Base-by-base conservation (phyloP, 1,284 basidiomycete species). In the Malassezia sympodialis region DNA sequence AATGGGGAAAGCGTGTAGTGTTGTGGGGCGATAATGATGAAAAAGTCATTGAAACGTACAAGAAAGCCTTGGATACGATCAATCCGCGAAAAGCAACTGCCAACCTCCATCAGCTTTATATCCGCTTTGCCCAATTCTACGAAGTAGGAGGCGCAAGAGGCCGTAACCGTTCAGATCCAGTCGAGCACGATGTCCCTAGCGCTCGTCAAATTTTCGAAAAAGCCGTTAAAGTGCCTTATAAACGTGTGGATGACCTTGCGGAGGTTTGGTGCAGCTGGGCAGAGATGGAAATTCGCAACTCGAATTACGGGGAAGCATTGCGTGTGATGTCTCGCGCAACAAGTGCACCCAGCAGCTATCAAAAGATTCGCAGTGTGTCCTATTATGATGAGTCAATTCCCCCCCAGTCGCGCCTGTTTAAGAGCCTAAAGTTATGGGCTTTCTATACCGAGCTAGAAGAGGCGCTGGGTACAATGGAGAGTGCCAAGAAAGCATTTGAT, bases 201-300 rank as follows among this genome's bases (percentile, higher is more conserved):
- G 88, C 93, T 12, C 83, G 91, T 43, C 89, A 90, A 77, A 86
- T 98, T 39, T 79, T 96, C 21, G 90, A 96, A 72, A 90, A 88
- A 73, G 91, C 84, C 1, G 85, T 86, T 1, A 89, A 88, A 65
- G 84, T 96, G 40, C 87, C 88, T 63, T 96, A 90, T 80, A 88
- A 86, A 75, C 79, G 83, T n/a, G 91, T 99, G 4, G 94, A 99
- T 73, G 94, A 99, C 71, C 80, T 99, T 28, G 94, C 94, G 0
- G 94, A 98, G 76, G 82, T 96, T 14, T 99, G 94, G 94, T 94
- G 90, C 74, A 90, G 96, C 76, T 98, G 93, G 93, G 85, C 94
- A 8, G 93, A 98, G 77, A 85, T 98, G 86, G 94, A 99, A 75
- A 80, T 98, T 44, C 82, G 94, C 32, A 86, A 93, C 71, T 91